These are phyloP conservation scores for Canna indica DNA, from an alignment of 176 grass and related monocot genomes.

Conservation along the genomic window DNA sequence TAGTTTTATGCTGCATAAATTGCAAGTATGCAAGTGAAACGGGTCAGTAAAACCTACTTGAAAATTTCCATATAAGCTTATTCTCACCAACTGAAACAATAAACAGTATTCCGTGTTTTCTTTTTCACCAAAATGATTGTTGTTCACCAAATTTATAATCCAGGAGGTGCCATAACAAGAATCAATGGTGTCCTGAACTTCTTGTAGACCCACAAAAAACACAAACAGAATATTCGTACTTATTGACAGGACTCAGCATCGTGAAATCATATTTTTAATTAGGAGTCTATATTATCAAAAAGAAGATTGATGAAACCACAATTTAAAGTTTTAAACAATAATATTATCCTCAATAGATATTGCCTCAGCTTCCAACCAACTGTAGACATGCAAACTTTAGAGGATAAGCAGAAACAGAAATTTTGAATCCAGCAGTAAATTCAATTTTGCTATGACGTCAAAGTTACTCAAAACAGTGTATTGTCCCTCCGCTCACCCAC, in stretches of 20 bases:
- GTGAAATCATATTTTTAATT: too few species aligned
- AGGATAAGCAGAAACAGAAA: background rate
- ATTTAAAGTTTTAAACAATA: too few species aligned
- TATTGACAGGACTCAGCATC: too few species aligned
- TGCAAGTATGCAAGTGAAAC: conserved; percentile 15
- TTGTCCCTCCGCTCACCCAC: too few species aligned
- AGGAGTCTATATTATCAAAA: too few species aligned
- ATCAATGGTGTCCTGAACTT: background rate
- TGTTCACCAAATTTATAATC: background rate
- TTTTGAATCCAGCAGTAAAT: background rate
- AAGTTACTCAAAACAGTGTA: too few species aligned
- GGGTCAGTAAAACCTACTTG: conserved; percentile 13
- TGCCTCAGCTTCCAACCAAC: background rate
- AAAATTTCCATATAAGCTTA: conserved; percentile 3
- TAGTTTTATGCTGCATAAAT: conserved; percentile 88
- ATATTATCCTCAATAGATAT: background rate
- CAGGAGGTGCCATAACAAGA: background rate
- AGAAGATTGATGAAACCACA: too few species aligned
- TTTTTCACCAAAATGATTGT: background rate
- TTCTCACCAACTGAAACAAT: background rate
- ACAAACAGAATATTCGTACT: background rate
- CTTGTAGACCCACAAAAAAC: background rate
- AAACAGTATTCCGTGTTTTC: background rate
- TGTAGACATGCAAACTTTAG: background rate
- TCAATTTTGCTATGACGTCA: background rate